Conservation (phyloP, 257 asterid genomes). For the Solanum arcanum region DNA sequence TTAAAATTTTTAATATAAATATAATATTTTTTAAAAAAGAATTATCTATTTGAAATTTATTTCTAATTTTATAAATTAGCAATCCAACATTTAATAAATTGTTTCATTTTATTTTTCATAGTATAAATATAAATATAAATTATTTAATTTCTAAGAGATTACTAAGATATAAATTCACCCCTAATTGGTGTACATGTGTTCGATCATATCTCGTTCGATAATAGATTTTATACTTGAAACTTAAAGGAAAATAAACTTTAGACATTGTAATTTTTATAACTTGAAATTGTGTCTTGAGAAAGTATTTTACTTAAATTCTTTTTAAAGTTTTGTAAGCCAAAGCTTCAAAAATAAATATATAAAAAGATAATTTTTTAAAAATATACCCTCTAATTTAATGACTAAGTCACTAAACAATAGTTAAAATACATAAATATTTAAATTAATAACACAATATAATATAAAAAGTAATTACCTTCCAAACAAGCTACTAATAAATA, state of each 20-base stretch:
- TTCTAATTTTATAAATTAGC: not conserved
- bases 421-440: not conserved
- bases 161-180: no score
- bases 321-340: not conserved
- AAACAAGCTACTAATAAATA: not conserved
- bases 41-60: no score
- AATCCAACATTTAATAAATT: no score
- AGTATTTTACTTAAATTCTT: not conserved
- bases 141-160: no score
- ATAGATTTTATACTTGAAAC: no score
- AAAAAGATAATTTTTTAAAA: no score
- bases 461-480: not conserved
- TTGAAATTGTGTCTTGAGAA: not conserved
- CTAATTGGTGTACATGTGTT: not conserved
- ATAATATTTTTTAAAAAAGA: no score
- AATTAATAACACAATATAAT: not conserved
- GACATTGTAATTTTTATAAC: not conserved
- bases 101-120: no score
- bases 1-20: no score
- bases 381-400: not conserved
- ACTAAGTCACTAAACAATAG: not conserved
- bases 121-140: no score
- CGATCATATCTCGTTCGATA: not conserved
- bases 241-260: no score
- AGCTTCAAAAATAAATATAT: not conserved